Evolutionary conservation across 768 basidiomycete species (phyloP).

Genomic region (Pisolithus tinctorius): DNA sequence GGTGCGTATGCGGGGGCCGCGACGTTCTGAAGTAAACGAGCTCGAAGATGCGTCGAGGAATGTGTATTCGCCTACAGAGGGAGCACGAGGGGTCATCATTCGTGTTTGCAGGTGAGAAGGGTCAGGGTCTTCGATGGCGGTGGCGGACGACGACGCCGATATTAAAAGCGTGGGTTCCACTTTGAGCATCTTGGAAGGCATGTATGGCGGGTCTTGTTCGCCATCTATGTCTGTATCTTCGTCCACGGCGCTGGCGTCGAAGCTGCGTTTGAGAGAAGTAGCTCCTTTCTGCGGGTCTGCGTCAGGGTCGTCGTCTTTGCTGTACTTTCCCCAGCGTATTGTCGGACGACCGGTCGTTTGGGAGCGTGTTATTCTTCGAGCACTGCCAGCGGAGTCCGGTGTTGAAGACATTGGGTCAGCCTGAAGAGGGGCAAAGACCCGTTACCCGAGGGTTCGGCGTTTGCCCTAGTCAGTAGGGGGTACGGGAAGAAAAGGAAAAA

Average conservation of each 20-base stretch:
- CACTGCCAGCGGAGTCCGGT: constrained; percentile 18
- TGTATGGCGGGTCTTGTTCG: constrained; percentile 12
- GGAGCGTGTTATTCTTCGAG: constrained; percentile 27
- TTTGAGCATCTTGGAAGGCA: constrained; percentile 25
- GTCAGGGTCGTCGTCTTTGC: constrained; percentile 25
- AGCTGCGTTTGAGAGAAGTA: constrained; percentile 25
- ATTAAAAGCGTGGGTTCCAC: constrained; percentile 19
- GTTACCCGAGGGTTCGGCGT: constrained; percentile 23
- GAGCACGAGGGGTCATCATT: constrained; percentile 8
- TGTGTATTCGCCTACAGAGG: constrained; percentile 29
- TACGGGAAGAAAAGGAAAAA: constrained; percentile 26
- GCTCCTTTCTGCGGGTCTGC: constrained; percentile 13
- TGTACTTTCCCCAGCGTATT: constrained; percentile 28
- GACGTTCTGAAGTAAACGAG: constrained; percentile 32
- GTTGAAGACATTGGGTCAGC: constrained; percentile 14
- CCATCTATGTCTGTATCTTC: constrained; percentile 28
- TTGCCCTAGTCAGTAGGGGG: constrained; percentile 19
- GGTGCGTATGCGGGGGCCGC: constrained; percentile 45
- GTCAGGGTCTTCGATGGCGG: constrained; percentile 21
- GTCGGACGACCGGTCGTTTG: constrained; percentile 29
- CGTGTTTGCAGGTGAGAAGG: constrained; percentile 4
- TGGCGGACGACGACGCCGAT: constrained; percentile 22
- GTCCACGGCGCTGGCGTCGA: constrained; percentile 30
- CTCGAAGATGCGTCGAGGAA: constrained; percentile 30
- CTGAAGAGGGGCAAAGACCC: constrained; percentile 17